A percentile compares a stretch with the other conserved stretches of the same genome.
phyloP scores from a whole-genome alignment of 2,329 filamentous ascomycete genomes.

The Ceratocystis smalleyi region DNA sequence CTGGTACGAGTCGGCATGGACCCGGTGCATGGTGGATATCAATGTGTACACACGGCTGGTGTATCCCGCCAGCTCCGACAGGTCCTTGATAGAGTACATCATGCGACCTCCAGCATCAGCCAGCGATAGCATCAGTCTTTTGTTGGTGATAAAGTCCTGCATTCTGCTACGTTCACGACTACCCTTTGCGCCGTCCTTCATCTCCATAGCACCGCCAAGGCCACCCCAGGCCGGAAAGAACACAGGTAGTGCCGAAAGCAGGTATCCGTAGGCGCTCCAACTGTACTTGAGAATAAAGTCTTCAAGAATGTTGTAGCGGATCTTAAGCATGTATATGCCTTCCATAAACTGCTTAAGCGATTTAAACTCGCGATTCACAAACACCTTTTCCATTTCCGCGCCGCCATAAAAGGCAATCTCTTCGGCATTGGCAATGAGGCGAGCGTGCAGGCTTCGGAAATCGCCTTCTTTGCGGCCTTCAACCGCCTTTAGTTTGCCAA shows the following conservation, averaged over 20 bases:
- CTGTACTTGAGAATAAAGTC: conserved; percentile 97
- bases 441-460: conserved; percentile 78
- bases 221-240: conserved; percentile 93
- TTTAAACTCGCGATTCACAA: conserved; percentile 81
- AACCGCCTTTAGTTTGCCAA: conserved; percentile 90
- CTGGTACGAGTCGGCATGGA: conserved; percentile 80
- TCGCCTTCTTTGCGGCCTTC: conserved; percentile 92
- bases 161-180: conserved; percentile 70
- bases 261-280: conserved; percentile 94
- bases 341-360: conserved; percentile 96
- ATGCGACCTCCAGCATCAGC: conserved; percentile 92
- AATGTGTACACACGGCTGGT: conserved; percentile 92
- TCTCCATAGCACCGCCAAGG: conserved; percentile 55
- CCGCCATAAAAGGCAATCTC: conserved; percentile 97
- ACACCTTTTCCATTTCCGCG: conserved; percentile 84
- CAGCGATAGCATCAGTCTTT: conserved; percentile 90
- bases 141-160: conserved; percentile 99
- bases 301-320: conserved; percentile 96
- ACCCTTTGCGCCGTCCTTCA: conserved; percentile 37
- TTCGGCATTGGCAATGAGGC: conserved; percentile 90
- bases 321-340: conserved; percentile 92
- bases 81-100: conserved; percentile 99
- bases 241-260: conserved; percentile 80
- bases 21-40: conserved; percentile 84
- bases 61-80: conserved; percentile 88